Evolutionary conservation across 176 grass and related monocot species (phyloP).

Genomic region (Aegilops sharonensis): DNA sequence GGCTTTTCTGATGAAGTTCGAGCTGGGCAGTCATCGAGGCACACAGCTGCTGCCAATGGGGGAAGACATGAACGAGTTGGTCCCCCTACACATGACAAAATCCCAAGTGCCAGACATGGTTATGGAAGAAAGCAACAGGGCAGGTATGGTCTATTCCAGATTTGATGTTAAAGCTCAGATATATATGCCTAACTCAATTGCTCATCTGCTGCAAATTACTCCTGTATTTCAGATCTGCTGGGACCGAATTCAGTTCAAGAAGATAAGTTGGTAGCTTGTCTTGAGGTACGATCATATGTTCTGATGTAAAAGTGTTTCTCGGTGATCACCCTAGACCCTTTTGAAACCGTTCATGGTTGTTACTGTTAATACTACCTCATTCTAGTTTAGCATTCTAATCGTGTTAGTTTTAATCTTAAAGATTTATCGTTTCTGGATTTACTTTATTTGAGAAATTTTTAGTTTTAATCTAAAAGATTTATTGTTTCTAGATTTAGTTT

Average conservation of each 20-base stretch:
- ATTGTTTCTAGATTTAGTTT: background rate
- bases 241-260: conserved; percentile 41
- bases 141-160: conserved; percentile 46
- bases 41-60: conserved; percentile 39
- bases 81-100: conserved; percentile 43
- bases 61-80: conserved; percentile 38
- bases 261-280: conserved; percentile 43
- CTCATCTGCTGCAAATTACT: background rate
- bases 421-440: background rate
- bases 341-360: background rate
- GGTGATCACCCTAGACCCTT: background rate
- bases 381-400: background rate
- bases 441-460: background rate
- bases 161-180: background rate
- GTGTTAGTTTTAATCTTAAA: background rate
- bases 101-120: conserved; percentile 38
- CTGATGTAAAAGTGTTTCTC: background rate
- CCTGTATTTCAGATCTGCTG: conserved; percentile 40
- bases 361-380: background rate
- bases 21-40: conserved; percentile 44
- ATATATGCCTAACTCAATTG: background rate
- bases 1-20: conserved; percentile 45
- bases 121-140: conserved; percentile 69
- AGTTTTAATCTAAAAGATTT: background rate
- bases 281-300: conserved; percentile 24